Base-by-base conservation (phyloP, 2,329 filamentous ascomycete species). In the Sordariomycetes sp. region DNA sequence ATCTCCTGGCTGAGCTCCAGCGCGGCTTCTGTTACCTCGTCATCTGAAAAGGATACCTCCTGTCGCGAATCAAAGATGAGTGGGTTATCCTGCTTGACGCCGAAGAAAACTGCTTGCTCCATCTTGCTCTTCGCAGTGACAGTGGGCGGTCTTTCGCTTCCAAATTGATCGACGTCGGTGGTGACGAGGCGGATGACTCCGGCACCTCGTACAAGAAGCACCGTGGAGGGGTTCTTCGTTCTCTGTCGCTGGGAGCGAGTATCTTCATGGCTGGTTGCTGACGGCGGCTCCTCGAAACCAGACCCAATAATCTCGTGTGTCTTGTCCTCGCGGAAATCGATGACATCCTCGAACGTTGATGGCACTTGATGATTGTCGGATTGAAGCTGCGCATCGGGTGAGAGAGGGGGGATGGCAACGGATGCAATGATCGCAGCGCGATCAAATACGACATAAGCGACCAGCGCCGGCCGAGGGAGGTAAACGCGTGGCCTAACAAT, bases 51-150 rank as follows among this genome's bases (percentile, higher is more conserved):
- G 4, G 71, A 67, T 30, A 80, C 64, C 35, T 79, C 76, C 25
- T 74, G 67, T 42, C 75, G 74, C 28, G 79, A 72, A 28, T 81
- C 75, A 47, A 98, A 86, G 41, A 87, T 79, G n/a, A 98, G 61
- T n/a, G 90, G 83, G 47, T 87, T 96, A 48, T 85, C 78, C 41
- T 80, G 72, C 51, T 84, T 78, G 31, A 76, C 77, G 3, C 88
- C 88, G 52, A 86, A 96, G 59, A 95, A 96, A 2, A 96, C 83
- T 3, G 88, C 88, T 59, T 98, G 88, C 51, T 95, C 86, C 26
- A 98, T 70, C 58, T 92, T 94, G 58, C 79, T 85, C 58, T 86
- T 92, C 6, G 86, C 83, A 2, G 84, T 88, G 12, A 94, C 74
- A 43, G 66, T 59, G 2, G 75, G 76, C 5, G 74, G 66, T 34